Conservation (phyloP, 73 alveolate genomes). For the Paramecium sexaurelia region DNA sequence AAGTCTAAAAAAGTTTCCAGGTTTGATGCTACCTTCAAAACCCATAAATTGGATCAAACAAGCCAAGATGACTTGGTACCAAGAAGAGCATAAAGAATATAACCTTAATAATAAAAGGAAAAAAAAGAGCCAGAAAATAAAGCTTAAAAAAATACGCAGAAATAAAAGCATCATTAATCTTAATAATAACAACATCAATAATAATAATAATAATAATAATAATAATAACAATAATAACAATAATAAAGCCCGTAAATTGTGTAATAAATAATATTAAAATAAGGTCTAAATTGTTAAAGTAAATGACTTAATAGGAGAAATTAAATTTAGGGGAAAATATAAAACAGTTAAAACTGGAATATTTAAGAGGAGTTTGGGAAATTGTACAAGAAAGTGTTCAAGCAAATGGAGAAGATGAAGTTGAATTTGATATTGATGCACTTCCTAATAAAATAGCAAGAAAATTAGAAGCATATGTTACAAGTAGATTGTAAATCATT, state of each 20-base stretch:
- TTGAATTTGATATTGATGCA: constrained; percentile 63
- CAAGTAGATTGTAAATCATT: neutral
- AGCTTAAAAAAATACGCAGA: neutral
- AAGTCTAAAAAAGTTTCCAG: constrained; percentile 36
- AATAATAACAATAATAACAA: neutral
- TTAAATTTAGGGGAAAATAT: constrained; percentile 52
- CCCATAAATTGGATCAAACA: neutral
- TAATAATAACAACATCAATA: neutral
- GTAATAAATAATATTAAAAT: neutral
- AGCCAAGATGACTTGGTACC: neutral
- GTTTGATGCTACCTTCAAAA: constrained; percentile 40
- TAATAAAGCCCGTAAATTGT: neutral
- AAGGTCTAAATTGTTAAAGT: neutral
- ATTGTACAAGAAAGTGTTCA: constrained; percentile 46
- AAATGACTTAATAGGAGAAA: constrained; percentile 56
- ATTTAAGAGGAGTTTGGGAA: constrained; percentile 69
- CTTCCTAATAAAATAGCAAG: constrained; percentile 57
- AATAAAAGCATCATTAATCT: neutral
- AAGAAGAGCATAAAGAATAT: constrained; percentile 4
- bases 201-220: neutral
- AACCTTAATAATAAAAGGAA: neutral
- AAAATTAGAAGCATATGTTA: constrained; percentile 61
- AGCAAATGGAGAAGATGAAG: constrained; percentile 46
- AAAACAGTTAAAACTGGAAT: constrained; percentile 45
- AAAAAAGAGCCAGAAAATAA: neutral